Percentiles rank a stretch among this genome's conserved stretches.
Conservation (phyloP, 2,329 filamentous ascomycete genomes). For the Zalaria obscura region DNA sequence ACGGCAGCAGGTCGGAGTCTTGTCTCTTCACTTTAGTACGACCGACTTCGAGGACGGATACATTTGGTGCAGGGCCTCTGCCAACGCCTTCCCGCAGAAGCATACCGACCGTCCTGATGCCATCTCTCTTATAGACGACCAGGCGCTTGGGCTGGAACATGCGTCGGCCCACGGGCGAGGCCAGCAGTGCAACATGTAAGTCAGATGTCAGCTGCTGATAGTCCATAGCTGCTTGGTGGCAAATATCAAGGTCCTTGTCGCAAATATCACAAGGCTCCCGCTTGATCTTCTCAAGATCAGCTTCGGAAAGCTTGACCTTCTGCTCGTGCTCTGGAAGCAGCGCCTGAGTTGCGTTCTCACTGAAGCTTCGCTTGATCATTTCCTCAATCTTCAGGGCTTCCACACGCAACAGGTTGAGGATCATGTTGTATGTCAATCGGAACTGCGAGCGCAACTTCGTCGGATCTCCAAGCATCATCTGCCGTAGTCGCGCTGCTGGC, state of each 20-base stretch:
- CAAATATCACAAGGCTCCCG: constrained; percentile 72
- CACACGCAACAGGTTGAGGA: constrained; percentile 83
- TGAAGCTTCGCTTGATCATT: constrained; percentile 99
- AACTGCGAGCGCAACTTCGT: constrained; percentile 95
- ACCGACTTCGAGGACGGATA: constrained; percentile 69
- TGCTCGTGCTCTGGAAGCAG: constrained; percentile 91
- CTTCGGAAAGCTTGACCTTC: constrained; percentile 81
- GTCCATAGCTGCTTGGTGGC: constrained; percentile 69
- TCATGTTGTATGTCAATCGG: constrained; percentile 98
- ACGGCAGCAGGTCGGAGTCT: constrained; percentile 76
- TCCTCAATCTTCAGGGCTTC: constrained; percentile 97
- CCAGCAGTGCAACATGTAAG: constrained; percentile 60
- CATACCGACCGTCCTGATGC: constrained; percentile 68
- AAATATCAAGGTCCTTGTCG: constrained; percentile 63
- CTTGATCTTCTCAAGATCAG: constrained; percentile 80
- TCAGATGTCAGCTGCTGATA: constrained; percentile 69
- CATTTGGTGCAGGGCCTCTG: constrained; percentile 49
- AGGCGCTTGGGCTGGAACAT: constrained; percentile 65
- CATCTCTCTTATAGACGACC: constrained; percentile 68
- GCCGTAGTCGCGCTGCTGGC: constrained; percentile 64
- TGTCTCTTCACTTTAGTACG: constrained; percentile 54
- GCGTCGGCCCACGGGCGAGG: constrained; percentile 69
- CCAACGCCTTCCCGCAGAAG: constrained; percentile 62
- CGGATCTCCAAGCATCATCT: constrained; percentile 92
- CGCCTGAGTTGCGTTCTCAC: constrained; percentile 92